phyloP scores from a whole-genome alignment of 2,329 filamentous ascomycete species.

The Venturia pyrina region DNA sequence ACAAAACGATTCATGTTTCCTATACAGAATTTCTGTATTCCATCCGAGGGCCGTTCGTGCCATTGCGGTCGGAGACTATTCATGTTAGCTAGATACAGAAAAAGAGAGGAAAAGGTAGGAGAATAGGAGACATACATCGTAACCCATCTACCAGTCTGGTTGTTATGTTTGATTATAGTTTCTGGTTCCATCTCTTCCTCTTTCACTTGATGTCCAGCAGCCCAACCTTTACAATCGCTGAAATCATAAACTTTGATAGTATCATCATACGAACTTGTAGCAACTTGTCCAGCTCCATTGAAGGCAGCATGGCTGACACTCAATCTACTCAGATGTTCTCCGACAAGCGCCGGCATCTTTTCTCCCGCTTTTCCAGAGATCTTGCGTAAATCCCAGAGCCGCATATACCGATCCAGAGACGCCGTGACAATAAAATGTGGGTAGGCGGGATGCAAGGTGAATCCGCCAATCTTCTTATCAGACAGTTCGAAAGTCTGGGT shows the following conservation, averaged over 20 bases:
- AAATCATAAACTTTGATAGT: constrained; percentile 89
- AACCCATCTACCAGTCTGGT: constrained; percentile 91
- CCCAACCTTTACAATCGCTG: constrained; percentile 25
- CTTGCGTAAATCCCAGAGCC: constrained; percentile 85
- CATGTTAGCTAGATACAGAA: background rate
- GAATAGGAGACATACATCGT: constrained; percentile 52
- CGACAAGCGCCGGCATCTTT: constrained; percentile 58
- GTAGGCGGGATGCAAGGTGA: constrained; percentile 69
- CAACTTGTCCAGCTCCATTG: constrained; percentile 74
- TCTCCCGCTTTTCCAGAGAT: constrained; percentile 54
- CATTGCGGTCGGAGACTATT: constrained; percentile 68
- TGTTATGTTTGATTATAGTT: constrained; percentile 71
- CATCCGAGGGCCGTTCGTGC: constrained; percentile 70
- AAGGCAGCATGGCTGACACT: constrained; percentile 91
- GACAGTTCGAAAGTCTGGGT: constrained; percentile 62
- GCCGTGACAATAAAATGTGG: constrained; percentile 82
- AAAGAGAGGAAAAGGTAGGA: background rate
- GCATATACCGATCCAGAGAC: constrained; percentile 78
- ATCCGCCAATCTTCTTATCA: constrained; percentile 93
- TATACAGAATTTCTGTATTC: constrained; percentile 79
- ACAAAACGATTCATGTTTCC: constrained; percentile 98
- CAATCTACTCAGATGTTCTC: constrained; percentile 70
- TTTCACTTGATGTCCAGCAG: constrained; percentile 44
- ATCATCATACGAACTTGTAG: constrained; percentile 90
- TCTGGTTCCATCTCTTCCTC: constrained; percentile 58